These are phyloP conservation scores for Leccinum obscurum DNA, from an alignment of 768 basidiomycete species.

Conservation along the genomic window DNA sequence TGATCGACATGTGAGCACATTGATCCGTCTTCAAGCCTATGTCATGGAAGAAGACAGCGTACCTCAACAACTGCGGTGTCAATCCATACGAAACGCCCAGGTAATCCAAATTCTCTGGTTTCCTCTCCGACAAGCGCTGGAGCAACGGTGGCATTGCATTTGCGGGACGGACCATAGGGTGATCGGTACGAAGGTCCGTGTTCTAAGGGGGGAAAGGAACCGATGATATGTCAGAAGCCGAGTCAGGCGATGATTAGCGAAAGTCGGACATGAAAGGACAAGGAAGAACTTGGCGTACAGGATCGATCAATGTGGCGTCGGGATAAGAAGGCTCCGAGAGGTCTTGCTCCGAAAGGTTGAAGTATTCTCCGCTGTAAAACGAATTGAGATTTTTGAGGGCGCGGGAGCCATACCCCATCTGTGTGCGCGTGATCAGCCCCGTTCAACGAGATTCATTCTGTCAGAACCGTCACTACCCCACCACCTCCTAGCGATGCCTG, in stretches of 20 bases:
- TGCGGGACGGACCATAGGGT: constrained; percentile 67
- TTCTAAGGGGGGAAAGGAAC: constrained; percentile 30
- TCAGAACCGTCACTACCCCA: neutral
- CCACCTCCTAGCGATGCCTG: neutral
- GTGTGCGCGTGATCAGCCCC: constrained; percentile 6
- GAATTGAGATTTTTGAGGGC: constrained; percentile 84
- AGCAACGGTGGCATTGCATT: constrained; percentile 89
- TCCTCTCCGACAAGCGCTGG: constrained; percentile 84
- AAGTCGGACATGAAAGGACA: neutral
- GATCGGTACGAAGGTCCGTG: constrained; percentile 72
- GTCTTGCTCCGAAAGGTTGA: constrained; percentile 74
- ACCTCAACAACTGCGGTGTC: constrained; percentile 81
- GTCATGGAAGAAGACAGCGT: constrained; percentile 13
- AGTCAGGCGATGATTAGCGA: constrained; percentile 4
- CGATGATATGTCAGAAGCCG: neutral
- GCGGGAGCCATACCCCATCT: constrained; percentile 98
- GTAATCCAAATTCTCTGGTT: constrained; percentile 90
- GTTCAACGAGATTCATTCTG: neutral
- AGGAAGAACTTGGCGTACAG: constrained; percentile 34
- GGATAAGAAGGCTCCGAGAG: constrained; percentile 55
- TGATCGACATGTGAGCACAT: neutral
- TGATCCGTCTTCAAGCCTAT: neutral
- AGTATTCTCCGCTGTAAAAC: constrained; percentile 92
- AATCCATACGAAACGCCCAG: constrained; percentile 96
- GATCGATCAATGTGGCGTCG: constrained; percentile 50